A percentile compares a stretch with the other conserved stretches of the same genome.
Conservation (phyloP, 2,329 filamentous ascomycete species). For the Balansia obtecta region DNA sequence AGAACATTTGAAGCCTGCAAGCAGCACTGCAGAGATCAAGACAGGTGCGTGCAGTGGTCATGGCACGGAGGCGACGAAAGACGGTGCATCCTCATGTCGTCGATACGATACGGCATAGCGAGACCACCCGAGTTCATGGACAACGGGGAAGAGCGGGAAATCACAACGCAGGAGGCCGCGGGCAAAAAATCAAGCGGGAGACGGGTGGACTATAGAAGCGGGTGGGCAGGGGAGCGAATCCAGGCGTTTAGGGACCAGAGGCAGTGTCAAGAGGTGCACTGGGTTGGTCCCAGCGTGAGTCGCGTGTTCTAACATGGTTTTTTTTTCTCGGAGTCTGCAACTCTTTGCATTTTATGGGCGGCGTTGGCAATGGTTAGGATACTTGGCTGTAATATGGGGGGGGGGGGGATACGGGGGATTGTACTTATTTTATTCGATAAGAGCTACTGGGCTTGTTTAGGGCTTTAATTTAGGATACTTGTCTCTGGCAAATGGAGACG, state of each 20-base stretch:
- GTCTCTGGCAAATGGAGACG: too few species aligned
- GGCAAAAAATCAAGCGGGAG: conserved; percentile 8
- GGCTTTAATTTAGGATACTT: too few species aligned
- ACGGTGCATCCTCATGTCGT: conserved; percentile 16
- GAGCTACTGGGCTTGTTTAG: too few species aligned
- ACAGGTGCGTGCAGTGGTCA: conserved; percentile 18
- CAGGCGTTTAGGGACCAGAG: conserved; percentile 14
- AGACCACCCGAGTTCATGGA: conserved; percentile 12
- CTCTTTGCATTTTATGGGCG: too few species aligned
- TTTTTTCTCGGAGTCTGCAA: too few species aligned
- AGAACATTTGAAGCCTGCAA: conserved; percentile 16
- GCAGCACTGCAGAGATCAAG: conserved; percentile 14
- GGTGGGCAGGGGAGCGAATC: conserved; percentile 17
- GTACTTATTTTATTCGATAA: too few species aligned
- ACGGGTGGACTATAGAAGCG: conserved; percentile 19
- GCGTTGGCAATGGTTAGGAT: too few species aligned
- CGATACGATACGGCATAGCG: conserved; percentile 16
- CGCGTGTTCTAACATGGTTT: not conserved
- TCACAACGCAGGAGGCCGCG: conserved; percentile 10
- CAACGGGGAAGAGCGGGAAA: conserved; percentile 13
- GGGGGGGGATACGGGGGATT: too few species aligned
- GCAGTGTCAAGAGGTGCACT: conserved; percentile 17
- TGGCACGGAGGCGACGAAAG: conserved; percentile 20
- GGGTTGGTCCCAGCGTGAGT: conserved; percentile 18
- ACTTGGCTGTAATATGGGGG: too few species aligned